phyloP scores from a whole-genome alignment of 2,329 filamentous ascomycete genomes.

The Periconia digitata region DNA sequence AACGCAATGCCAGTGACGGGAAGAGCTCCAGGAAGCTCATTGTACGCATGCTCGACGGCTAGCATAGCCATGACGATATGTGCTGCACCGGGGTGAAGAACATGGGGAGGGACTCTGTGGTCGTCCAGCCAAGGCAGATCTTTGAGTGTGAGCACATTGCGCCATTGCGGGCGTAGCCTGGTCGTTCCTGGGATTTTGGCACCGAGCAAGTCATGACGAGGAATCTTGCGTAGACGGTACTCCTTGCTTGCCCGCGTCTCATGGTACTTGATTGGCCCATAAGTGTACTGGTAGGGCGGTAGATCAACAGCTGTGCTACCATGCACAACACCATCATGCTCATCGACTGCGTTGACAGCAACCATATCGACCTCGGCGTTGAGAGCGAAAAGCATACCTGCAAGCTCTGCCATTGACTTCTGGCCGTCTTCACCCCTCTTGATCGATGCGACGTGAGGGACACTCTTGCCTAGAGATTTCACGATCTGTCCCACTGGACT shows the following conservation, averaged over 20 bases:
- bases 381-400: conserved; percentile 13
- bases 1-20: conserved; percentile 7
- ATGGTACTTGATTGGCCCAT: conserved; percentile 13
- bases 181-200: background rate
- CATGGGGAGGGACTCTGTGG: conserved; percentile 32
- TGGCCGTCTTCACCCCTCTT: conserved; percentile 13
- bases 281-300: conserved; percentile 21
- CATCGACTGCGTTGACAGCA: conserved; percentile 15
- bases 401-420: conserved; percentile 12
- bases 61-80: conserved; percentile 11
- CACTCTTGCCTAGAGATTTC: conserved; percentile 7
- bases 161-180: conserved; percentile 42
- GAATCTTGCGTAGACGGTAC: conserved; percentile 6
- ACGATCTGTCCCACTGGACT: conserved; percentile 16
- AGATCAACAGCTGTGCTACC: conserved; percentile 12
- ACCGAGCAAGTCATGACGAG: conserved; percentile 24
- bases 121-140: conserved; percentile 49
- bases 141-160: conserved; percentile 32
- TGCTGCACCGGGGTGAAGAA: conserved; percentile 27
- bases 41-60: conserved; percentile 1
- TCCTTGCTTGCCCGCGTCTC: conserved; percentile 19
- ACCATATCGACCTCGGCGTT: conserved; percentile 12
- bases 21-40: background rate
- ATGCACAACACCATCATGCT: background rate
- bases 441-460: conserved; percentile 9